These are phyloP conservation scores for Laetiporus sulphureus DNA, from an alignment of 1,284 basidiomycete species.

Conservation along the genomic window DNA sequence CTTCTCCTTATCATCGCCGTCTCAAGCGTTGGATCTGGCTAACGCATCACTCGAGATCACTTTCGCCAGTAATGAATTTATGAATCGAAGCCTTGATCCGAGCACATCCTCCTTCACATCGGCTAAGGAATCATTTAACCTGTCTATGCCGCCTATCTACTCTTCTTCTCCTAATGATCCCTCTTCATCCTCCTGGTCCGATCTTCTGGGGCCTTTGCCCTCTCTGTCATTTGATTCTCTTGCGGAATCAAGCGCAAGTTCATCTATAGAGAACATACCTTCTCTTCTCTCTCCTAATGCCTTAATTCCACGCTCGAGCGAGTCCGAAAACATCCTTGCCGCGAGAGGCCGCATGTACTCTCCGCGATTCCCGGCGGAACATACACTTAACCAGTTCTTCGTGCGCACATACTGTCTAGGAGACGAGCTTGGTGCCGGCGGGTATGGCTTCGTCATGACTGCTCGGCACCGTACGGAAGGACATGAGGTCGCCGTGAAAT, in stretches of 20 bases:
- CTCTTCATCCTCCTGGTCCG: neutral
- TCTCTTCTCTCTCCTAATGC: too few species aligned
- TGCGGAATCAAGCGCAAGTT: constrained; percentile 2
- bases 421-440: constrained; percentile 83
- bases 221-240: constrained; percentile 3
- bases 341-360: constrained; percentile 36
- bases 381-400: constrained; percentile 64
- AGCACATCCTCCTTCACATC: constrained; percentile 17
- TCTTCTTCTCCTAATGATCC: constrained; percentile 8
- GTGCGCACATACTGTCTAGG: constrained; percentile 59
- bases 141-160: constrained; percentile 13
- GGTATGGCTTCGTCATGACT: constrained; percentile 90
- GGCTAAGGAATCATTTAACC: constrained; percentile 14
- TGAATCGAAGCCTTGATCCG: constrained; percentile 13
- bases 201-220: constrained; percentile 6
- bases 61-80: constrained; percentile 8
- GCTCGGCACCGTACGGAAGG: constrained; percentile 50
- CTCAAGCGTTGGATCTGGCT: constrained; percentile 20
- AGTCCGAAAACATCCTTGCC: constrained; percentile 16
- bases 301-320: too few species aligned
- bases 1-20: constrained; percentile 18
- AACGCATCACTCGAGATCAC: constrained; percentile 24
- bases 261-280: too few species aligned
- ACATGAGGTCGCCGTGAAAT: constrained; percentile 86
- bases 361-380: constrained; percentile 51